Conservation (phyloP, 2,329 filamentous ascomycete species). For the Colletotrichum liaoningense region DNA sequence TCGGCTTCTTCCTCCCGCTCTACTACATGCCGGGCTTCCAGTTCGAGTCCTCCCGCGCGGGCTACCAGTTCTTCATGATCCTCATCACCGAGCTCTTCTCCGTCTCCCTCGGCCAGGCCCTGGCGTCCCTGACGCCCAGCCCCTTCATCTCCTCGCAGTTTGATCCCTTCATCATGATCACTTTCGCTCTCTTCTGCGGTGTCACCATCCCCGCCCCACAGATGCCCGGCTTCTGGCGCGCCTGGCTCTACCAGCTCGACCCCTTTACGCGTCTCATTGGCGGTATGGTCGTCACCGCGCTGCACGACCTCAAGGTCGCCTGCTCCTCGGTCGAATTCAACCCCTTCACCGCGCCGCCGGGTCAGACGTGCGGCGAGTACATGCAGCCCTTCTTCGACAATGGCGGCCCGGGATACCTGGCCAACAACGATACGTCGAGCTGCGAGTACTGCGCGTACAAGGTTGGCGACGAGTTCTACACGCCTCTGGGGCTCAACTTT, state of each 20-base stretch:
- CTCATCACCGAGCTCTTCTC: slow-evolving; percentile 87
- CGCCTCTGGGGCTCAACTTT: slow-evolving; percentile 74
- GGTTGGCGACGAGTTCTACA: slow-evolving; percentile 84
- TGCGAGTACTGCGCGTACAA: slow-evolving; percentile 88
- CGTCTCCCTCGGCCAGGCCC: slow-evolving; percentile 80
- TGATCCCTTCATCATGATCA: slow-evolving; percentile 86
- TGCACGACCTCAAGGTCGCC: slow-evolving; percentile 72
- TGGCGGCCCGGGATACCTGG: slow-evolving; percentile 79
- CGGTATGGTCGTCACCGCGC: slow-evolving; percentile 82
- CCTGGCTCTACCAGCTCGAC: slow-evolving; percentile 85
- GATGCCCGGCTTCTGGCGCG: slow-evolving; percentile 83
- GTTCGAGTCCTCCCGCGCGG: slow-evolving; percentile 71
- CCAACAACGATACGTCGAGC: slow-evolving; percentile 70
- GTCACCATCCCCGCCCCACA: slow-evolving; percentile 83
- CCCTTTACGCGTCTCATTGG: slow-evolving; percentile 86
- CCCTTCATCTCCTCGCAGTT: slow-evolving; percentile 83
- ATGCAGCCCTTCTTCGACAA: slow-evolving; percentile 76
- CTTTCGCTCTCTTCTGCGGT: slow-evolving; percentile 88
- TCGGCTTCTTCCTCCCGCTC: slow-evolving; percentile 83
- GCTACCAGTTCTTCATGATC: slow-evolving; percentile 89
- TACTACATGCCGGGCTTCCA: slow-evolving; percentile 88
- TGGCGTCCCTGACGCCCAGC: slow-evolving; percentile 81
- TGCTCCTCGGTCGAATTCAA: slow-evolving; percentile 75
- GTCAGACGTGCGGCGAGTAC: slow-evolving; percentile 79
- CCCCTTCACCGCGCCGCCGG: slow-evolving; percentile 72